Conservation (phyloP, 2,329 filamentous ascomycete species). For the Capronia coronata region DNA sequence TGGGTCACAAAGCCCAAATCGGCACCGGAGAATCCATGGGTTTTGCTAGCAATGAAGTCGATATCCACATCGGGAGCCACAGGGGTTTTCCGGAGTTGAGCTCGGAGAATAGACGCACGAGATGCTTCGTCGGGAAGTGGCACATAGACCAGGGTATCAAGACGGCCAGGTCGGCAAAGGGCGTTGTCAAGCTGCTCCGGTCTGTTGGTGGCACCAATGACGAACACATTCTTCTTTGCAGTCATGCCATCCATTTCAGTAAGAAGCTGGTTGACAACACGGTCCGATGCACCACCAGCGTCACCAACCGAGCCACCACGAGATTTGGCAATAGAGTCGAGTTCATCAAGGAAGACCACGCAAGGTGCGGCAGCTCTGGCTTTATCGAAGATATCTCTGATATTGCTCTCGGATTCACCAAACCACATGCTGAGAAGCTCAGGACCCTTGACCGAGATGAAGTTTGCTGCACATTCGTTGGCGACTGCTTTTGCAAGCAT, state of each 20-base stretch:
- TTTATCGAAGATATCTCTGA: conserved; percentile 99
- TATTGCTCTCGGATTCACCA: conserved; percentile 99
- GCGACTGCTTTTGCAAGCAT: conserved; percentile 98
- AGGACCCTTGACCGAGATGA: conserved; percentile 98
- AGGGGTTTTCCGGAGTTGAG: conserved; percentile 97
- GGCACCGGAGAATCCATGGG: conserved; percentile 98
- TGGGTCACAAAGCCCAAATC: conserved; percentile 99
- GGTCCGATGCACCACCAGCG: conserved; percentile 95
- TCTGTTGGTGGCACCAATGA: conserved; percentile 97
- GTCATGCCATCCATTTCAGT: conserved; percentile 99
- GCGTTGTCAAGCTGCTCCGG: conserved; percentile 98
- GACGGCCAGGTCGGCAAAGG: conserved; percentile 94
- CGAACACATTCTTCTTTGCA: conserved; percentile 99
- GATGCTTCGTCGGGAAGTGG: conserved; percentile 88
- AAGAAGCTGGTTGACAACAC: conserved; percentile 98
- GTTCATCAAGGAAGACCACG: conserved; percentile 95
- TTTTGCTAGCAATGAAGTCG: conserved; percentile 88
- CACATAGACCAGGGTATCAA: conserved; percentile 97
- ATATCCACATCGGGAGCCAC: conserved; percentile 82
- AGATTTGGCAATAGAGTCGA: conserved; percentile 98
- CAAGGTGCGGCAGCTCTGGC: conserved; percentile 95
- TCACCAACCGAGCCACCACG: conserved; percentile 95
- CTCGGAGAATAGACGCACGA: conserved; percentile 82
- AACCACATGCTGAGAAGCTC: conserved; percentile 99
- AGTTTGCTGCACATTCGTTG: conserved; percentile 98